Evolutionary conservation across 768 basidiomycete genomes (phyloP).

Genomic region (Amanita subjunquillea): DNA sequence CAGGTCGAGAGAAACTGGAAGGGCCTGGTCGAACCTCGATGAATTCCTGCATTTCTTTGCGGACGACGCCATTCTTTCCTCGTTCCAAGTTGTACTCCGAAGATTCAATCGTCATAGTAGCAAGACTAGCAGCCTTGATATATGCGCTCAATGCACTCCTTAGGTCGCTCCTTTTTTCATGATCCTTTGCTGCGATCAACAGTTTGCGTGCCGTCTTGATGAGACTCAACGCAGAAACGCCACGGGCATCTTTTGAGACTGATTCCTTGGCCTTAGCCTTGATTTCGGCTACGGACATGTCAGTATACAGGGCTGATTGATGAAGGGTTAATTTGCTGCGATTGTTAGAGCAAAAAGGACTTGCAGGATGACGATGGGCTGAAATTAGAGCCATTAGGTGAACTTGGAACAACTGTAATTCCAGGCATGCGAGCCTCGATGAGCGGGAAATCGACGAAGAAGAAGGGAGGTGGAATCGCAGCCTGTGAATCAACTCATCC

Average conservation of each 20-base stretch:
- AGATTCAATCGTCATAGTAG: slow-evolving; percentile 49
- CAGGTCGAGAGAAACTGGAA: slow-evolving; percentile 6
- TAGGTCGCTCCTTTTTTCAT: slow-evolving; percentile 50
- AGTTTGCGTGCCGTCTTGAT: slow-evolving; percentile 55
- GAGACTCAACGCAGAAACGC: slow-evolving; percentile 49
- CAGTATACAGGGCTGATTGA: slow-evolving; percentile 16
- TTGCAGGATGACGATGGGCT: slow-evolving; percentile 5
- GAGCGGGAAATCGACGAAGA: background rate
- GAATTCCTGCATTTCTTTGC: slow-evolving; percentile 57
- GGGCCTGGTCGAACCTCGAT: slow-evolving; percentile 38
- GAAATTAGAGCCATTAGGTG: slow-evolving; percentile 5
- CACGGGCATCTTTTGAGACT: slow-evolving; percentile 42
- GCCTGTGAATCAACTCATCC: slow-evolving; percentile 5
- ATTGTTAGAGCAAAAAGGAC: background rate
- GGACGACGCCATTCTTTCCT: slow-evolving; percentile 42
- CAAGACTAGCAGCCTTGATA: slow-evolving; percentile 50
- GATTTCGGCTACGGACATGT: slow-evolving; percentile 30
- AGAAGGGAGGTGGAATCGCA: background rate
- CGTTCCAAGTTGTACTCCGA: slow-evolving; percentile 44
- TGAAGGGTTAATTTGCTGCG: background rate
- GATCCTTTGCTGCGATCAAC: slow-evolving; percentile 36
- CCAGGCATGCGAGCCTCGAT: slow-evolving; percentile 10
- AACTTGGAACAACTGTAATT: slow-evolving; percentile 7
- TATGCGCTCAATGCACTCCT: slow-evolving; percentile 49
- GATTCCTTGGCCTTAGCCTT: slow-evolving; percentile 33